These are phyloP conservation scores for Omphalotus guepiniiformis DNA, from an alignment of 768 basidiomycete species.

Conservation along the genomic window DNA sequence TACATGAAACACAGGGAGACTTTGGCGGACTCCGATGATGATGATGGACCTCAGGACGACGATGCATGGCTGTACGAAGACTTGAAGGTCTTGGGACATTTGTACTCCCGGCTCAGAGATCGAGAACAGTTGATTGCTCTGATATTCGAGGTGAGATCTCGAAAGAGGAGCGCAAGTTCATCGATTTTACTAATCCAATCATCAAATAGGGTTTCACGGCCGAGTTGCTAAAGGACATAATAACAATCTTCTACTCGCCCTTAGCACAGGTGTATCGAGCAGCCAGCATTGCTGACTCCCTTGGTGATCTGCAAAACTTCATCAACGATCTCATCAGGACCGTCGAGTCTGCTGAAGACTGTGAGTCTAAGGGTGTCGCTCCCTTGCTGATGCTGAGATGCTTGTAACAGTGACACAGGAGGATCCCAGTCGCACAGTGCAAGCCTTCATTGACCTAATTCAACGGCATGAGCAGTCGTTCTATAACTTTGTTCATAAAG, in stretches of 20 bases:
- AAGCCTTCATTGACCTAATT: slow-evolving; percentile 90
- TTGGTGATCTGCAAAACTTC: slow-evolving; percentile 89
- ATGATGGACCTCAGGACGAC: slow-evolving; percentile 89
- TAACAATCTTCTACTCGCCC: slow-evolving; percentile 97
- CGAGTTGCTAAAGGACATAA: slow-evolving; percentile 94
- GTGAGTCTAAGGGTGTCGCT: slow-evolving; percentile 41
- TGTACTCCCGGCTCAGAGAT: slow-evolving; percentile 79
- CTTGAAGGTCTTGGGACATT: slow-evolving; percentile 68
- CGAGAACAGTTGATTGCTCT: slow-evolving; percentile 89
- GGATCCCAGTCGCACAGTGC: slow-evolving; percentile 82
- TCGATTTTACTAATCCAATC: not conserved
- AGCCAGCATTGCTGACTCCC: slow-evolving; percentile 92
- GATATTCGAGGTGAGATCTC: slow-evolving; percentile 77
- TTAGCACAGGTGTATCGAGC: slow-evolving; percentile 96
- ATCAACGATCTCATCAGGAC: slow-evolving; percentile 93
- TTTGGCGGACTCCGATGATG: slow-evolving; percentile 82
- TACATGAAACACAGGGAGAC: slow-evolving; percentile 61
- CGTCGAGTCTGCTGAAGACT: slow-evolving; percentile 85
- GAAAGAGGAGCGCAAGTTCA: not conserved
- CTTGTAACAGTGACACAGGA: slow-evolving; percentile 65
- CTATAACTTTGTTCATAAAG: slow-evolving; percentile 97
- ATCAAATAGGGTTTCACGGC: slow-evolving; percentile 84
- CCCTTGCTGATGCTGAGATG: not conserved
- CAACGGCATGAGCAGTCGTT: slow-evolving; percentile 93
- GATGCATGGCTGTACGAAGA: slow-evolving; percentile 98